phyloP scores from a whole-genome alignment of 257 asterid species.

The Penstemon davidsonii region DNA sequence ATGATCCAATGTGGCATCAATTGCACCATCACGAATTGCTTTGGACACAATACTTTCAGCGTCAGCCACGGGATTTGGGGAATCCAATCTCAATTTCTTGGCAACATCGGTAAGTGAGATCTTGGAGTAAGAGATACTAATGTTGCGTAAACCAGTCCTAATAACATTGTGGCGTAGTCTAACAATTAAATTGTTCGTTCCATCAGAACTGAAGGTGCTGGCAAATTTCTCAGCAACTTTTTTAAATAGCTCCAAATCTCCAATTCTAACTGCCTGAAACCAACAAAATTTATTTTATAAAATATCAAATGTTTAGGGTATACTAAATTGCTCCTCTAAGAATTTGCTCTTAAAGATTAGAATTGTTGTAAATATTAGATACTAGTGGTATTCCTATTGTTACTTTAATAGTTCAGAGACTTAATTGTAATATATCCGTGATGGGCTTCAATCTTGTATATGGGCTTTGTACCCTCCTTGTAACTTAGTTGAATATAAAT shows the following conservation, averaged over 20 bases:
- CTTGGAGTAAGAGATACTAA: conserved; percentile 66
- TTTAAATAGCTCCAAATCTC: conserved; percentile 71
- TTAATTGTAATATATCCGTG: too few species aligned
- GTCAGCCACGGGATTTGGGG: conserved; percentile 59
- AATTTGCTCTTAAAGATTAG: not conserved
- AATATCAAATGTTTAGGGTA: not conserved
- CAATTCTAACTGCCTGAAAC: conserved; percentile 72
- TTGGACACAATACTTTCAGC: conserved; percentile 71
- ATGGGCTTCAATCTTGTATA: too few species aligned
- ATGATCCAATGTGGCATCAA: conserved; percentile 74
- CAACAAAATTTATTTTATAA: conserved; percentile 7
- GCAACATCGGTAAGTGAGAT: conserved; percentile 68
- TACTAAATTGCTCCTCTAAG: not conserved
- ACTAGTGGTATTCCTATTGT: too few species aligned
- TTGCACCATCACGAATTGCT: conserved; percentile 79
- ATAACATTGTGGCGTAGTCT: conserved; percentile 77
- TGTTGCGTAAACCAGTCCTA: conserved; percentile 67
- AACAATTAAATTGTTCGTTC: conserved; percentile 65
- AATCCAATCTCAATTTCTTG: conserved; percentile 65
- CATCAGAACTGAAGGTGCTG: conserved; percentile 55
- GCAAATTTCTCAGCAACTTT: conserved; percentile 59
- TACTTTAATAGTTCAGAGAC: too few species aligned
- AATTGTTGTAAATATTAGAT: too few species aligned
- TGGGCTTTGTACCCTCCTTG: too few species aligned
- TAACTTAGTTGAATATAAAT: too few species aligned